These are phyloP conservation scores for Chytridiales sp. DNA, from an alignment of 371 early-diverging fungal species.

Conservation along the genomic window DNA sequence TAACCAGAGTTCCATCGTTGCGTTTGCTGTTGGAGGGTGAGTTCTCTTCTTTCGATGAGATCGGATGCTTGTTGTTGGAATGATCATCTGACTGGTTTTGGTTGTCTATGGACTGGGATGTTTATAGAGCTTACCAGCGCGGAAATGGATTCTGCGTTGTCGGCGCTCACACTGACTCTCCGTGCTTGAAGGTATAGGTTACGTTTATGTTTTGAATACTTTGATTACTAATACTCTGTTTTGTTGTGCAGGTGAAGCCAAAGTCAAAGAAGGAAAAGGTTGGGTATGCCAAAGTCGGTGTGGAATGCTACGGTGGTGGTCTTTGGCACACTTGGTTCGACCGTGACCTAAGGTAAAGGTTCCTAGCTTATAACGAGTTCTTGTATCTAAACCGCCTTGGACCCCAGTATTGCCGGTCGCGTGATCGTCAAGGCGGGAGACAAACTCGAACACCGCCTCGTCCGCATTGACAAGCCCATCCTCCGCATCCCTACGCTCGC, in stretches of 20 bases:
- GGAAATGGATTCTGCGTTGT: slow-evolving; percentile 87
- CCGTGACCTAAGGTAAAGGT: slow-evolving; percentile 76
- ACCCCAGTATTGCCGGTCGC: slow-evolving; percentile 80
- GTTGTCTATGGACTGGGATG: not conserved
- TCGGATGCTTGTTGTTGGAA: too few relatives aligned
- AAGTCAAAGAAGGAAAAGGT: slow-evolving; percentile 79
- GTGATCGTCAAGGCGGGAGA: slow-evolving; percentile 76
- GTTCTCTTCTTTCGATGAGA: not conserved
- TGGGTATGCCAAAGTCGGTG: slow-evolving; percentile 79
- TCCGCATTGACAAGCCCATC: slow-evolving; percentile 80
- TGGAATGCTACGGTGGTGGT: slow-evolving; percentile 91
- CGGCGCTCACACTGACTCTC: slow-evolving; percentile 96
- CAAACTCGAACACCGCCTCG: slow-evolving; percentile 64
- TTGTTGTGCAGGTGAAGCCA: slow-evolving; percentile 76
- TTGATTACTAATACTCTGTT: not conserved
- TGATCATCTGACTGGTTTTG: slow-evolving; percentile 3
- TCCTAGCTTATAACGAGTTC: not conserved
- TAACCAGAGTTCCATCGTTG: slow-evolving; percentile 86
- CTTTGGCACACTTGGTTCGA: slow-evolving; percentile 99
- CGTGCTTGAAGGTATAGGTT: slow-evolving; percentile 84
- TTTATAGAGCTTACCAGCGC: slow-evolving; percentile 51
- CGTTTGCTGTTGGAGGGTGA: slow-evolving; percentile 89
- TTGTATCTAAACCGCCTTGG: not conserved
- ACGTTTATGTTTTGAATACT: slow-evolving; percentile 1
- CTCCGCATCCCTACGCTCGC: slow-evolving; percentile 95